Percentiles rank a stretch among this genome's conserved stretches.
Evolutionary conservation across 129 eudicot species (phyloP).

Genomic region (Helianthus annuus): DNA sequence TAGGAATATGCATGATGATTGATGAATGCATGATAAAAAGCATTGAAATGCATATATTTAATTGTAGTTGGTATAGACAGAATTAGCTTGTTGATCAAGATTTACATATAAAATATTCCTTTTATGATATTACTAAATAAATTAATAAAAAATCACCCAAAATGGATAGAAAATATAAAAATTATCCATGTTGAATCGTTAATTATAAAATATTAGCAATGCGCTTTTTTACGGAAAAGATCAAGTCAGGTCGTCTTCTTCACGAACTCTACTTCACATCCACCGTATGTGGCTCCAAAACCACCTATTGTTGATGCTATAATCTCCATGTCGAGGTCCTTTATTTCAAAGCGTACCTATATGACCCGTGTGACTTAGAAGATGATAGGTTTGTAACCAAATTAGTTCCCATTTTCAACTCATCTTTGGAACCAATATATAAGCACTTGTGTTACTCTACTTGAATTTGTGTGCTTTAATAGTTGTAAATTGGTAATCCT

Average conservation of each 20-base stretch:
- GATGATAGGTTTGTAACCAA: not conserved
- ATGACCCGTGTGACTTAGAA: not conserved
- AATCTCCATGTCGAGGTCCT: too few species aligned
- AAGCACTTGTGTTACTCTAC: not conserved
- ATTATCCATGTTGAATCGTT: too few species aligned
- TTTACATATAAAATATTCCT: constrained; percentile 1
- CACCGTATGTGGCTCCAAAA: too few species aligned
- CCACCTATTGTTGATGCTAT: too few species aligned
- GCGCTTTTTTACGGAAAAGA: too few species aligned
- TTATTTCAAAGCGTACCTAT: not conserved
- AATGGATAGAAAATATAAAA: not conserved
- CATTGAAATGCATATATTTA: constrained; percentile 18
- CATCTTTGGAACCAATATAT: not conserved
- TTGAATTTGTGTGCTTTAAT: not conserved
- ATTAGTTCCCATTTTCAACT: not conserved
- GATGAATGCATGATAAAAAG: constrained; percentile 14
- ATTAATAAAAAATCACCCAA: not conserved
- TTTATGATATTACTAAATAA: not conserved
- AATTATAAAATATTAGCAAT: too few species aligned
- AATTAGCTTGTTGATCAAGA: constrained; percentile 19
- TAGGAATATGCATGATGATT: constrained; percentile 27
- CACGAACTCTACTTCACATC: too few species aligned
- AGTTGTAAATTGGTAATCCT: not conserved
- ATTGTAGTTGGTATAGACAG: constrained; percentile 25
- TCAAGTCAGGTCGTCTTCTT: too few species aligned